Evolutionary conservation across 2,329 filamentous ascomycete species (phyloP).

Genomic region (Colletotrichum sp.): DNA sequence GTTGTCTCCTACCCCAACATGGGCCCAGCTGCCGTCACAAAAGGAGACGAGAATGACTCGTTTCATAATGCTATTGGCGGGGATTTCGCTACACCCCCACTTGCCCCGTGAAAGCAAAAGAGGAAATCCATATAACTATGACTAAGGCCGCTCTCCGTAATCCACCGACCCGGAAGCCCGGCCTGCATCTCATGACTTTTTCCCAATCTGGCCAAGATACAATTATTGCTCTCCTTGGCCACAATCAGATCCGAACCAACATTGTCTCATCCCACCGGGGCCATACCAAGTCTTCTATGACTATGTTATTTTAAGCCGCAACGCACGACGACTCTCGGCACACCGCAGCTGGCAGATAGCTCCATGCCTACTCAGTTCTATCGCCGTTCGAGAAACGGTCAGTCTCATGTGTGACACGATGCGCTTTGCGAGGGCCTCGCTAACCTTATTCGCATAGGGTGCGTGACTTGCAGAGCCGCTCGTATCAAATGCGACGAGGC

Average conservation of each 20-base stretch:
- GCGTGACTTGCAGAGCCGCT: not conserved
- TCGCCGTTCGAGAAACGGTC: conserved; percentile 8
- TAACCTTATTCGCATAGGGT: not conserved
- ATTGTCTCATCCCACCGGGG: not conserved
- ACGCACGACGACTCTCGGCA: not conserved
- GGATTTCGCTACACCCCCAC: not conserved
- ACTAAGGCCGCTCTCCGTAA: not conserved
- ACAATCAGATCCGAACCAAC: not conserved
- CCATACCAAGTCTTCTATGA: not conserved
- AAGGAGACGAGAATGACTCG: not conserved
- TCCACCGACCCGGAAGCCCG: not conserved
- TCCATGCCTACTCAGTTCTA: not conserved
- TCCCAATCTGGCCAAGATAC: not conserved
- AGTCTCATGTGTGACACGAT: not conserved
- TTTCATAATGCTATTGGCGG: not conserved
- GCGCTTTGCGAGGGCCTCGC: not conserved
- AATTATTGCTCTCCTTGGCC: not conserved
- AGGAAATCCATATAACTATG: not conserved
- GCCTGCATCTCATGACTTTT: not conserved
- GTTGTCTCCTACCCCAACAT: not conserved
- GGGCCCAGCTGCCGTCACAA: not conserved
- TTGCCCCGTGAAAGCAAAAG: not conserved
- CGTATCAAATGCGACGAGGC: conserved; percentile 10
- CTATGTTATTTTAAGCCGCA: not conserved
- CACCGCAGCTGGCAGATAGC: not conserved